phyloP scores from a whole-genome alignment of 1,284 basidiomycete species.

The Naganishia albida region DNA sequence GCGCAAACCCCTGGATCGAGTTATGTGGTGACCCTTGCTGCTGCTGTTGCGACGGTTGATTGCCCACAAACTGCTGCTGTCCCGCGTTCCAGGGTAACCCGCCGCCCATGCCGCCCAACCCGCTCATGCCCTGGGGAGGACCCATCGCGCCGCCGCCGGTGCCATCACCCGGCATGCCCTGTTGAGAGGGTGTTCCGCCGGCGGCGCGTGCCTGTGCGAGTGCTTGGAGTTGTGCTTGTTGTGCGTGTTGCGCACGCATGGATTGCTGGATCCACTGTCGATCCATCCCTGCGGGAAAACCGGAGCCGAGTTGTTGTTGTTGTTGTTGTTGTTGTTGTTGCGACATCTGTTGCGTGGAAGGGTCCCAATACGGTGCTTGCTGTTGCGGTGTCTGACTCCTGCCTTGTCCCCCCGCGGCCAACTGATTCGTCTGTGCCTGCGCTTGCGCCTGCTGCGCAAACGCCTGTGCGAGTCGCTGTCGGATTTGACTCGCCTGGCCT shows the following conservation, averaged over 20 bases:
- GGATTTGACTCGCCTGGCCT: slow-evolving; percentile 8
- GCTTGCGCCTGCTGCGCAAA: slow-evolving; percentile 16
- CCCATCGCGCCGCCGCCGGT: slow-evolving; percentile 1
- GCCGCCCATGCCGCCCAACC: not conserved
- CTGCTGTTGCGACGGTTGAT: not conserved
- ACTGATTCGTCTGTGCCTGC: slow-evolving; percentile 3
- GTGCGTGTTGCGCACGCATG: slow-evolving; percentile 4
- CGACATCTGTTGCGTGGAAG: not conserved
- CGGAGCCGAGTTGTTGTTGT: not conserved
- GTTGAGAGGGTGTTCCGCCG: not conserved
- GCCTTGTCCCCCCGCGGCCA: too few species aligned
- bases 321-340: slow-evolving; percentile 10
- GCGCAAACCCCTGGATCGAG: not conserved
- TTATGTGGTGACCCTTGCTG: slow-evolving; percentile 22
- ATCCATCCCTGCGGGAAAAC: not conserved
- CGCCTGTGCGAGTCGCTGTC: slow-evolving; percentile 19
- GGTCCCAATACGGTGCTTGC: not conserved
- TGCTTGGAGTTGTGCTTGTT: slow-evolving; percentile 17
- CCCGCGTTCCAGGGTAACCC: not conserved
- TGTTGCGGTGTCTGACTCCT: slow-evolving; percentile 7
- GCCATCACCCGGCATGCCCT: not conserved
- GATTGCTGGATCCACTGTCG: slow-evolving; percentile 23
- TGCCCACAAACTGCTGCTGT: not conserved
- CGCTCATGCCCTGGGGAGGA: not conserved
- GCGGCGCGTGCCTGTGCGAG: slow-evolving; percentile 9